These are phyloP conservation scores for Emergomyces pasteurianus DNA, from an alignment of 2,329 filamentous ascomycete genomes.

Conservation along the genomic window DNA sequence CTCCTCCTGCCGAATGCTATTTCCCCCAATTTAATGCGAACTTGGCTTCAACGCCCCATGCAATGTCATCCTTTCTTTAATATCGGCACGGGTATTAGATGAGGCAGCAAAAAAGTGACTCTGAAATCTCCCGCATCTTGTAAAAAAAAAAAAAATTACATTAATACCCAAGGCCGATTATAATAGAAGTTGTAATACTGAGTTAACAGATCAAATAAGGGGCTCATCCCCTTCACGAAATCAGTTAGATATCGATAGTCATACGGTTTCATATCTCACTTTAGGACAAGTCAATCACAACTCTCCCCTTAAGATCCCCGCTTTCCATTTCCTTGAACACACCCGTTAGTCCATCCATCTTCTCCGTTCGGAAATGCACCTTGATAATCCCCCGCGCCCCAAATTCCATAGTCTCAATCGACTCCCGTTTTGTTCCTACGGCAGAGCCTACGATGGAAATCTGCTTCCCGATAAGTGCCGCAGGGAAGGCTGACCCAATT, in stretches of 20 bases:
- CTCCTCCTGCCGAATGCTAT: too few species aligned
- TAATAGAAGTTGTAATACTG: not conserved
- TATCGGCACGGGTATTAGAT: not conserved
- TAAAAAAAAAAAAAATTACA: not conserved
- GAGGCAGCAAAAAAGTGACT: not conserved
- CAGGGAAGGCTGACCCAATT: constrained; percentile 36
- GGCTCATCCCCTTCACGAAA: too few species aligned
- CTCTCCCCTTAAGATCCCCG: constrained; percentile 34
- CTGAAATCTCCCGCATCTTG: not conserved
- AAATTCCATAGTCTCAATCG: constrained; percentile 38
- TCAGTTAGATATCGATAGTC: not conserved
- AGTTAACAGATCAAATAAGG: not conserved
- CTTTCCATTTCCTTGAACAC: constrained; percentile 36
- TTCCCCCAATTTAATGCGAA: too few species aligned
- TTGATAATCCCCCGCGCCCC: constrained; percentile 38
- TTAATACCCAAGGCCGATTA: not conserved
- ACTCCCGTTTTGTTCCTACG: constrained; percentile 41
- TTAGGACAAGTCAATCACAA: constrained; percentile 34
- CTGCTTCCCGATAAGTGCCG: constrained; percentile 30
- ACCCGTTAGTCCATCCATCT: constrained; percentile 36
- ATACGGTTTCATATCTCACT: not conserved
- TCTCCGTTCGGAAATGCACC: constrained; percentile 33
- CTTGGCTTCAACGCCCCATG: too few species aligned
- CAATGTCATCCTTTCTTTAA: too few species aligned
- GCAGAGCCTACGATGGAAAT: constrained; percentile 38